Base-by-base conservation (phyloP, 192 early-diverging fungal genomes). In the Linnemannia hyalina region DNA sequence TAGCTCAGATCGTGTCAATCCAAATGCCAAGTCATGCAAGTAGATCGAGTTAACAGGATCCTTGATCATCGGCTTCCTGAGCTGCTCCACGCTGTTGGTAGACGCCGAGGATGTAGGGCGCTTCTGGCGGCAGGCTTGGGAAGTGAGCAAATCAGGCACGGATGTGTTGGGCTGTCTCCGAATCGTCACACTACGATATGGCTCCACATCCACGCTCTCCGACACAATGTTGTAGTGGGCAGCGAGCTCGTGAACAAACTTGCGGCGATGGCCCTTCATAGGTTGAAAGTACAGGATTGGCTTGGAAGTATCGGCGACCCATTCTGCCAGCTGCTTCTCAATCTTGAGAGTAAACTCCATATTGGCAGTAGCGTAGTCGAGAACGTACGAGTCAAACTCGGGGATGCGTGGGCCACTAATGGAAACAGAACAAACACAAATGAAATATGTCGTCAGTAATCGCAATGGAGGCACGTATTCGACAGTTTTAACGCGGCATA, bases 151-250 rank as follows among this genome's bases (percentile, higher is more conserved):
- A 18, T 70, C 78, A 1, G 82, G 76, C 0, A 84, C 74, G 18
- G 79, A 84, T 29, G 77, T 88, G 54, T 80, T 89, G 54, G 75
- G 54, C 22, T 82, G 90, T 78, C 94, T 92, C 20, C 91, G 89
- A 65, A 93, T 82, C 10, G 91, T 88, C 2, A 97, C 95, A 32
- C 93, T 97, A 20, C 95, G 90, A 41, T 90, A 82, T 0, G 95
- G 95, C 83, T 97, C 94, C 35, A 92, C 91, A 88, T 99, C 98
- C 15, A 97, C 83, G n/a, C 95, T 93, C 68, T 95, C 93, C 44
- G 93, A 93, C 0, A 87, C 79, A 46, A 97, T 89, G 68, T 93
- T 88, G 89, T 98, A 98, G 68, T 93, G 90, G n/a, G 90, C 89
- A 22, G 92, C 93, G 71, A 98, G 88, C 18, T 92, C 93, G 68